Evolutionary conservation across 1,139 yeast species (phyloP).

Genomic region (Protomyces arabidopsidicola): DNA sequence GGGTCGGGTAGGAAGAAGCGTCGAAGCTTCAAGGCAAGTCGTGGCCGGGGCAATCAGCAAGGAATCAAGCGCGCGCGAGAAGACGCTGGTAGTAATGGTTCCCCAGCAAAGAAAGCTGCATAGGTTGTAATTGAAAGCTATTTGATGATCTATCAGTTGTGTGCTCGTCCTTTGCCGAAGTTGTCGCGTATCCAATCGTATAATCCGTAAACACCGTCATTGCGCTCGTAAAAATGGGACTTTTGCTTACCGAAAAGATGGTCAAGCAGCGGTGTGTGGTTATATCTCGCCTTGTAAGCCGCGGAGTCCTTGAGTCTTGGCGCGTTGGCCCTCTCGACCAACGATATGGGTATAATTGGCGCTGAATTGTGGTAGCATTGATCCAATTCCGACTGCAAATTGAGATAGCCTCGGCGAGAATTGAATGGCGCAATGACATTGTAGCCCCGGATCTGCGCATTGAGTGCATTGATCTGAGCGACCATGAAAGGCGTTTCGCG

Average conservation of each 20-base stretch:
- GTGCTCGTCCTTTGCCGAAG: not conserved
- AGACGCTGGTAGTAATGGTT: conserved; percentile 5
- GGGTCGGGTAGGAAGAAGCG: conserved; percentile 1
- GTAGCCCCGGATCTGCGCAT: conserved; percentile 60
- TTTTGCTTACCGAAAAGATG: conserved; percentile 19
- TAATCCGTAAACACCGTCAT: conserved; percentile 15
- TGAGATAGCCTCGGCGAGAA: conserved; percentile 64
- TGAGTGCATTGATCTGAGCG: conserved; percentile 49
- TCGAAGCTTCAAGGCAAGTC: conserved; percentile 1
- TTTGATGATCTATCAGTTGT: not conserved
- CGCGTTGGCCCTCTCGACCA: conserved; percentile 18
- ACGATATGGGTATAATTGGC: conserved; percentile 5
- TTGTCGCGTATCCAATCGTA: conserved; percentile 21
- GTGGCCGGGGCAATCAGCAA: conserved; percentile 14
- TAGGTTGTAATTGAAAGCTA: not conserved
- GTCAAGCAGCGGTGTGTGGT: conserved; percentile 9
- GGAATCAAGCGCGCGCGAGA: conserved; percentile 17
- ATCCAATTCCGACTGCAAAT: conserved; percentile 50
- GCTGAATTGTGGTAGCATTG: conserved; percentile 40
- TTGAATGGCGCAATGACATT: conserved; percentile 73
- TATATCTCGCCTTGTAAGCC: conserved; percentile 8
- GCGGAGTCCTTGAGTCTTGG: conserved; percentile 16
- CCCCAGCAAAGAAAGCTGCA: conserved; percentile 20
- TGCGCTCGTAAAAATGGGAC: conserved; percentile 17
- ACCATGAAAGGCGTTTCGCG: conserved; percentile 43